A percentile compares a stretch with the other conserved stretches of the same genome.
Conservation (phyloP, 2,329 filamentous ascomycete species). For the Colletotrichum sp. region DNA sequence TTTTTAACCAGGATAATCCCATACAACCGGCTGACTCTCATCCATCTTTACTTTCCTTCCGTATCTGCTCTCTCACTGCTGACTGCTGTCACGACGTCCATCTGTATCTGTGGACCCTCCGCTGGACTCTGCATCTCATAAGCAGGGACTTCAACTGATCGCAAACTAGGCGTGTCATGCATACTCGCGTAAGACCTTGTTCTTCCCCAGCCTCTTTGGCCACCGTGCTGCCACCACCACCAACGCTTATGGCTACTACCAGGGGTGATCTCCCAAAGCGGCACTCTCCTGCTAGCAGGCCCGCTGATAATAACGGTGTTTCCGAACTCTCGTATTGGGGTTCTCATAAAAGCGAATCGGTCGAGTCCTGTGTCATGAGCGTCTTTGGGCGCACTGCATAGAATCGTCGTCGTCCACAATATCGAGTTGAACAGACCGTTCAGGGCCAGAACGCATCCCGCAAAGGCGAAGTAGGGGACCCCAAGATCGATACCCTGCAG, state of each 20-base stretch:
- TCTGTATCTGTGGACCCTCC: slow-evolving; percentile 36
- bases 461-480: slow-evolving; percentile 53
- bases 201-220: slow-evolving; percentile 5
- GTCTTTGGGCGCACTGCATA: slow-evolving; percentile 37
- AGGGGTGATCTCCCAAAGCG: not conserved
- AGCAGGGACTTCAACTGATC: not conserved
- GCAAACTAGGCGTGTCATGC: not conserved
- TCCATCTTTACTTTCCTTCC: not conserved
- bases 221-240: slow-evolving; percentile 19
- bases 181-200: not conserved
- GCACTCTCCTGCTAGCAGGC: not conserved
- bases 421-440: slow-evolving; percentile 51
- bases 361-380: slow-evolving; percentile 24
- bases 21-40: too few relatives aligned
- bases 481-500: slow-evolving; percentile 55
- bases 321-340: slow-evolving; percentile 10
- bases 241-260: not conserved
- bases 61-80: slow-evolving; percentile 36
- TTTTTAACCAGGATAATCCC: too few relatives aligned
- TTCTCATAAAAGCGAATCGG: slow-evolving; percentile 27
- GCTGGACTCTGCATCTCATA: not conserved
- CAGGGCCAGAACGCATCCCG: slow-evolving; percentile 54
- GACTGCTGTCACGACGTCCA: slow-evolving; percentile 47
- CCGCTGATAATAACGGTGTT: slow-evolving; percentile 6
- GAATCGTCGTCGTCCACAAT: slow-evolving; percentile 31